Evolutionary conservation across 1,284 basidiomycete genomes (phyloP).

Genomic region (Sanghuangporus baumii): DNA sequence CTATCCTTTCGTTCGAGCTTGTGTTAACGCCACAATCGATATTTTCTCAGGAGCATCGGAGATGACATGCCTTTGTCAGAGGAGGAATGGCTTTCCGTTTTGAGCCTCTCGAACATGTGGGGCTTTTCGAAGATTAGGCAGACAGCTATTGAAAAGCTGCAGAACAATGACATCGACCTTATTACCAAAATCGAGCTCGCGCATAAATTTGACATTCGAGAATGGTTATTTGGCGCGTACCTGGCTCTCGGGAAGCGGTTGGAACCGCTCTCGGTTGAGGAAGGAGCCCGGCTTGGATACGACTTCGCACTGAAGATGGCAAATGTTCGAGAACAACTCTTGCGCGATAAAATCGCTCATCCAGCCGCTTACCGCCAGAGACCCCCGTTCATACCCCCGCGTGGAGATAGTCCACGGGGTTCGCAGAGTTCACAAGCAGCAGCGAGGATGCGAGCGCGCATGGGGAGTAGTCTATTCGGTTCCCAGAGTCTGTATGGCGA

Average conservation of each 20-base stretch:
- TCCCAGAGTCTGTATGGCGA: conserved; percentile 1
- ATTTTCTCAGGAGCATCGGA: conserved; percentile 18
- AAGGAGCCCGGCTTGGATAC: conserved; percentile 23
- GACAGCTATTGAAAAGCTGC: conserved; percentile 24
- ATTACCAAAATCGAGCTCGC: conserved; percentile 24
- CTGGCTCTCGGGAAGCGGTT: conserved; percentile 22
- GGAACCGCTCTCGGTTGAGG: conserved; percentile 23
- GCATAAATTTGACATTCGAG: conserved; percentile 21
- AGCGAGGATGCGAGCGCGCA: neutral
- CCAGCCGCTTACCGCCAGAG: conserved; percentile 10
- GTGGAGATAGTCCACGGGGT: conserved; percentile 3
- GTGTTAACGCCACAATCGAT: neutral
- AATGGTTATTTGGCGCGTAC: conserved; percentile 23
- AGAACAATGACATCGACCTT: conserved; percentile 21
- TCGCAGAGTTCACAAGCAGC: neutral
- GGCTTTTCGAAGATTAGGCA: conserved; percentile 22
- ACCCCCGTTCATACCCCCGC: neutral
- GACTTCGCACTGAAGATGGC: conserved; percentile 18
- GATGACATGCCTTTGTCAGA: conserved; percentile 21
- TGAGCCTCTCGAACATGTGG: conserved; percentile 25
- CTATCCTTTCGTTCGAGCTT: neutral
- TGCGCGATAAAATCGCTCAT: conserved; percentile 16
- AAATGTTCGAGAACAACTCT: conserved; percentile 10
- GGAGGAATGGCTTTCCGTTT: conserved; percentile 28
- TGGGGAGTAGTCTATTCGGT: neutral